Conservation (phyloP, 192 early-diverging fungal genomes). For the Dissophora ornata region DNA sequence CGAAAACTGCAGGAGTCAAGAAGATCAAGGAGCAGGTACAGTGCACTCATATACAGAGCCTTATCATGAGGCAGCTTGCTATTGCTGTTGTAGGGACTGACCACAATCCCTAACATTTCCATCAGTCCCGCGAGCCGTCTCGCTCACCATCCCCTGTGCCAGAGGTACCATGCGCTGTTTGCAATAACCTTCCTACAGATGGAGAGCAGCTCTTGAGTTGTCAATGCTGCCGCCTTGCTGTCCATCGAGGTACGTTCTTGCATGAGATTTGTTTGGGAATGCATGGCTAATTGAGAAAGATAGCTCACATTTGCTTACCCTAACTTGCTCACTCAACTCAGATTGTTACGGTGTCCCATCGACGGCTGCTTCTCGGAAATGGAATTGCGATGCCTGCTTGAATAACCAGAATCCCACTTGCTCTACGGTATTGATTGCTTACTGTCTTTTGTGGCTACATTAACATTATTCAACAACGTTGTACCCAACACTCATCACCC, state of each 20-base stretch:
- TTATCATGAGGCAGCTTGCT: too few species aligned
- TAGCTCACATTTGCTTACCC: neutral
- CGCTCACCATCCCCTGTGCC: constrained; percentile 53
- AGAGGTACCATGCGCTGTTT: constrained; percentile 58
- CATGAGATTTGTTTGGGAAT: neutral
- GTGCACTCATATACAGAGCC: too few species aligned
- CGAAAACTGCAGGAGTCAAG: constrained; percentile 7
- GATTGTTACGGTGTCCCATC: constrained; percentile 61
- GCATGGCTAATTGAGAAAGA: neutral
- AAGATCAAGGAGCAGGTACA: constrained; percentile 49
- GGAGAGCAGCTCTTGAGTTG: constrained; percentile 55
- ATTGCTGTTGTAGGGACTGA: too few species aligned
- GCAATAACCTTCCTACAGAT: constrained; percentile 22
- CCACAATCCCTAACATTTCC: neutral
- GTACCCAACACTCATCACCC: too few species aligned
- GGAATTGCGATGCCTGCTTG: constrained; percentile 67
- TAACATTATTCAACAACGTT: too few species aligned
- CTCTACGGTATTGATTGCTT: constrained; percentile 60
- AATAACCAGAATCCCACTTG: constrained; percentile 70
- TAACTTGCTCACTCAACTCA: constrained; percentile 5
- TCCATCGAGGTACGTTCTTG: constrained; percentile 57
- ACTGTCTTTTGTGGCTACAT: too few species aligned
- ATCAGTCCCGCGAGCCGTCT: constrained; percentile 38
- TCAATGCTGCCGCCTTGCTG: constrained; percentile 57
- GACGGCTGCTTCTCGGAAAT: constrained; percentile 18